phyloP scores from a whole-genome alignment of 2,329 filamentous ascomycete genomes.

The Hypoxylon sp. region DNA sequence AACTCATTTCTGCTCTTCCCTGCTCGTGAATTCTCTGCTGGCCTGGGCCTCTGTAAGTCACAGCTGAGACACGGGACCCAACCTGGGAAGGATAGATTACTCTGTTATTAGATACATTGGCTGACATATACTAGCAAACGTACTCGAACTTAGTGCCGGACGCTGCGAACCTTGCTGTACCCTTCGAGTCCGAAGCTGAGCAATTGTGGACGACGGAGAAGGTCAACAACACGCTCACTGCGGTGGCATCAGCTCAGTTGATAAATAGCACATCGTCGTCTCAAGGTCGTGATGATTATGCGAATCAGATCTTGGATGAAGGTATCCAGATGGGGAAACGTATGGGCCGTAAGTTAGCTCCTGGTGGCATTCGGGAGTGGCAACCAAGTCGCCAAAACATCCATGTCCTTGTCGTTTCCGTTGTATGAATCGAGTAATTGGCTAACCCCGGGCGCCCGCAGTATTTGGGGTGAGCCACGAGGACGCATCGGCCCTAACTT shows the following conservation, averaged over 20 bases:
- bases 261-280: slow-evolving; percentile 32
- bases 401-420: slow-evolving; percentile 4
- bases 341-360: slow-evolving; percentile 39
- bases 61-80: background rate
- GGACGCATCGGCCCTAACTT: slow-evolving; percentile 31
- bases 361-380: background rate
- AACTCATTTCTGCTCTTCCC: slow-evolving; percentile 36
- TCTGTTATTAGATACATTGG: background rate
- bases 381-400: slow-evolving; percentile 3
- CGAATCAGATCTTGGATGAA: slow-evolving; percentile 34
- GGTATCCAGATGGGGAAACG: slow-evolving; percentile 39
- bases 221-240: slow-evolving; percentile 35
- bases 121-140: slow-evolving; percentile 34
- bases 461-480: slow-evolving; percentile 35
- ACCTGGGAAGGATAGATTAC: background rate
- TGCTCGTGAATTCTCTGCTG: slow-evolving; percentile 37
- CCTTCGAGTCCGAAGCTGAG: slow-evolving; percentile 38
- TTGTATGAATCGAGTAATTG: slow-evolving; percentile 17
- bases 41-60: slow-evolving; percentile 38
- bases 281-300: slow-evolving; percentile 37
- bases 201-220: slow-evolving; percentile 37
- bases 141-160: slow-evolving; percentile 37
- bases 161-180: slow-evolving; percentile 11
- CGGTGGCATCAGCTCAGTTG: slow-evolving; percentile 36
- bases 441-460: slow-evolving; percentile 27